A percentile compares a stretch with the other conserved stretches of the same genome.
Conservation (phyloP, 306 rosid genomes). For the Vicia villosa region DNA sequence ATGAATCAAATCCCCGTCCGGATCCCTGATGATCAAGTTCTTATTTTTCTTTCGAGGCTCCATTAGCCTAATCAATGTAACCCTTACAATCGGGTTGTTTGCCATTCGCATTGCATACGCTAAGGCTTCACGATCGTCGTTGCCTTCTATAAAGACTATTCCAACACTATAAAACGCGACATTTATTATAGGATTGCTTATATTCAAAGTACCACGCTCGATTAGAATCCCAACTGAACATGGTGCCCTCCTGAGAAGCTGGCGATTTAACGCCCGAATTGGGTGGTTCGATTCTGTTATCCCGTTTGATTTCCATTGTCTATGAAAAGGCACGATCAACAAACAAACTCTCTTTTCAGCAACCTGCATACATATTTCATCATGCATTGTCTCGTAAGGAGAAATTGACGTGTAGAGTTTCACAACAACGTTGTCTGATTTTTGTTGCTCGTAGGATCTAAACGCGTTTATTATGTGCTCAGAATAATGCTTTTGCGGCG, state of each 20-base stretch:
- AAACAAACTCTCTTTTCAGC: slow-evolving; percentile 43
- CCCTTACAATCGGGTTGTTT: slow-evolving; percentile 30
- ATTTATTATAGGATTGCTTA: neutral
- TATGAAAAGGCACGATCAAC: slow-evolving; percentile 64
- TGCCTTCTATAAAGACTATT: slow-evolving; percentile 51
- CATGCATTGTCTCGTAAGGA: slow-evolving; percentile 65
- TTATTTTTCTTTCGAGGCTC: neutral
- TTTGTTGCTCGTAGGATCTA: slow-evolving; percentile 38
- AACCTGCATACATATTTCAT: slow-evolving; percentile 58
- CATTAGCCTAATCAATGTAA: slow-evolving; percentile 39
- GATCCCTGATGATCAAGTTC: neutral
- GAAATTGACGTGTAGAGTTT: slow-evolving; percentile 53
- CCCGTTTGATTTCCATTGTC: neutral
- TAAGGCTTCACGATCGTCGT: slow-evolving; percentile 71
- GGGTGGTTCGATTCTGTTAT: neutral
- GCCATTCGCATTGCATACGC: slow-evolving; percentile 55
- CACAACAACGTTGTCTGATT: slow-evolving; percentile 21
- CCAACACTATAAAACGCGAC: slow-evolving; percentile 39
- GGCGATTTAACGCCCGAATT: slow-evolving; percentile 51
- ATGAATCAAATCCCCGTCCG: slow-evolving; percentile 40
- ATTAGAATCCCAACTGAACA: slow-evolving; percentile 61
- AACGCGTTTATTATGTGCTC: slow-evolving; percentile 52
- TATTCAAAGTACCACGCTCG: slow-evolving; percentile 39
- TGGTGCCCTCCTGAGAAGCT: slow-evolving; percentile 52
- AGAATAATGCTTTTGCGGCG: slow-evolving; percentile 26